Percentiles rank a stretch among this genome's conserved stretches.
phyloP scores from a whole-genome alignment of 176 grass and related monocot genomes.

The Luzula sylvatica region DNA sequence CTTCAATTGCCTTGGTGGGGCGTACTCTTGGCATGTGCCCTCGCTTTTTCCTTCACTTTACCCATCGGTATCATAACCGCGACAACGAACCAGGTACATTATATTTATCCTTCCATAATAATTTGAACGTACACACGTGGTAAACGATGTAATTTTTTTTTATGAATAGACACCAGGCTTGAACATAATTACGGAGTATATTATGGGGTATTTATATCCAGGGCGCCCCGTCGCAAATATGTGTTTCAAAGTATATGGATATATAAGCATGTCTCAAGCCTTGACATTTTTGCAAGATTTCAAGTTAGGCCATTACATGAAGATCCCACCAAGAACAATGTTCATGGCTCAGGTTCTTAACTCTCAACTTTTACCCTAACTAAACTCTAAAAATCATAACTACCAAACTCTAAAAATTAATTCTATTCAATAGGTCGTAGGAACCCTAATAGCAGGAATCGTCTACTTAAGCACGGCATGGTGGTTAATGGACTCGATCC shows the following conservation, averaged over 20 bases:
- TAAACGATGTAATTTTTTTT: background rate
- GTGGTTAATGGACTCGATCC: constrained; percentile 86
- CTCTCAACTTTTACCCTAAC: background rate
- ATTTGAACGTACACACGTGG: background rate
- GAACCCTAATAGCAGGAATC: constrained; percentile 65
- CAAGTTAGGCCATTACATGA: constrained; percentile 94
- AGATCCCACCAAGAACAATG: constrained; percentile 90
- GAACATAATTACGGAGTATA: constrained; percentile 88
- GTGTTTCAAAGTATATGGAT: constrained; percentile 98
- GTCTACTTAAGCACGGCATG: constrained; percentile 83
- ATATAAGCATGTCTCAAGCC: constrained; percentile 79
- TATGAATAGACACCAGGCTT: constrained; percentile 63
- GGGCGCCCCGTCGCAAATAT: constrained; percentile 82
- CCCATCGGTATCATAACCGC: constrained; percentile 92
- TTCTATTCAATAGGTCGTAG: constrained; percentile 53
- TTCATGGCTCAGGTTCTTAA: constrained; percentile 86
- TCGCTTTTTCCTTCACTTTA: constrained; percentile 79
- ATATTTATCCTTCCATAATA: background rate
- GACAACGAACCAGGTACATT: constrained; percentile 68
- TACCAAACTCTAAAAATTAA: background rate
- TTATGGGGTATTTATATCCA: constrained; percentile 86
- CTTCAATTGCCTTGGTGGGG: constrained; percentile 98
- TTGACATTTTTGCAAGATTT: constrained; percentile 86
- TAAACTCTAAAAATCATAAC: background rate
- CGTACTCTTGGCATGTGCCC: constrained; percentile 65